These are phyloP conservation scores for Pistacia atlantica DNA, from an alignment of 345 rosid species.

Conservation along the genomic window DNA sequence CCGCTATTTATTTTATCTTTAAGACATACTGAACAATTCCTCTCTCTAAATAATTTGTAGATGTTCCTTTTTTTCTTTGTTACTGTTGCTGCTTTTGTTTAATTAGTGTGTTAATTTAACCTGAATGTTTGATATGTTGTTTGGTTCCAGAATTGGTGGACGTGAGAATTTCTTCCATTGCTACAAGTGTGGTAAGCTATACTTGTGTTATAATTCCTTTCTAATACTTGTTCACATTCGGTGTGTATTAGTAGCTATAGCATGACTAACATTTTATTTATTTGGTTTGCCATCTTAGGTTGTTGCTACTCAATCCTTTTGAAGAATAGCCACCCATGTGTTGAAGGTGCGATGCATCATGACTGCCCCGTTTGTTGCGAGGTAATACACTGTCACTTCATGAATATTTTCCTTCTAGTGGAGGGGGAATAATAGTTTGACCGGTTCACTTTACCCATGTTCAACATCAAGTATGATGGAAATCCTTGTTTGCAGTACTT, in stretches of 20 bases:
- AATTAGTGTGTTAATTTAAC: neutral
- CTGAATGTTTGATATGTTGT: constrained; percentile 4
- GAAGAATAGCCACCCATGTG: constrained; percentile 76
- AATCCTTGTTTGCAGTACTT: constrained; percentile 53
- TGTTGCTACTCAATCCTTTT: constrained; percentile 81
- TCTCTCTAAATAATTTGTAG: neutral
- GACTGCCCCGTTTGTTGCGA: constrained; percentile 94
- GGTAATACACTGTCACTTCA: constrained; percentile 38
- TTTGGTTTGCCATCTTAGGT: constrained; percentile 38
- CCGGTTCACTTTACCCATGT: neutral
- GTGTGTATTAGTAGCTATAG: neutral
- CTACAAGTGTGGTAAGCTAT: constrained; percentile 74
- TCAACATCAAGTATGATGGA: neutral
- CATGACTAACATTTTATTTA: neutral
- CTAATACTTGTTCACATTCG: neutral
- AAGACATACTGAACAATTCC: neutral
- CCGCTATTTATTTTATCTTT: neutral
- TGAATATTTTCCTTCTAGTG: neutral
- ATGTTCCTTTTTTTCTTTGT: neutral
- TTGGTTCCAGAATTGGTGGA: constrained; percentile 69
- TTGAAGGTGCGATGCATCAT: constrained; percentile 99
- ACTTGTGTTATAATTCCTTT: neutral
- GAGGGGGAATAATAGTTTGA: neutral
- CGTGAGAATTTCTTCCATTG: constrained; percentile 89
- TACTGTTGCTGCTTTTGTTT: neutral